These are phyloP conservation scores for Pelargonium nanum DNA, from an alignment of 345 rosid genomes.

Conservation along the genomic window DNA sequence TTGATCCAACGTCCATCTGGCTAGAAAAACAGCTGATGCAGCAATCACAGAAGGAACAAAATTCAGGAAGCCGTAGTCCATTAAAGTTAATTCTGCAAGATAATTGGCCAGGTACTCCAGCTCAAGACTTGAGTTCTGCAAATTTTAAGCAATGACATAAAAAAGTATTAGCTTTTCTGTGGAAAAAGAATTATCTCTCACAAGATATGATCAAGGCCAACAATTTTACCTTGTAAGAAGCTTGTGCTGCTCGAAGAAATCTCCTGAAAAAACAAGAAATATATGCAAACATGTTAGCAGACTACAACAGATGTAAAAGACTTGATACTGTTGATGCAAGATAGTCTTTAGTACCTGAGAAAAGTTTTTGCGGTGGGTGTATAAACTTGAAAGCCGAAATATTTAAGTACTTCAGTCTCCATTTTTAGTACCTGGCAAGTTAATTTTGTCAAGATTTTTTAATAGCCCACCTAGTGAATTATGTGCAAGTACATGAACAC, in stretches of 20 bases:
- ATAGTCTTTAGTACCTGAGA: slow-evolving; percentile 42
- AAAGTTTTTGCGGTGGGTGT: slow-evolving; percentile 74
- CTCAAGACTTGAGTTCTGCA: slow-evolving; percentile 68
- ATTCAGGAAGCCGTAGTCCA: slow-evolving; percentile 49
- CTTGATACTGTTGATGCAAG: not conserved
- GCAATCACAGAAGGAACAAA: slow-evolving; percentile 73
- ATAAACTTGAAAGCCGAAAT: slow-evolving; percentile 56
- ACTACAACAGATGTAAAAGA: not conserved
- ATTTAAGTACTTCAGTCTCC: slow-evolving; percentile 62
- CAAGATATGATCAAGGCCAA: not conserved
- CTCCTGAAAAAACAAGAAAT: slow-evolving; percentile 42
- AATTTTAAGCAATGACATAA: slow-evolving; percentile 1
- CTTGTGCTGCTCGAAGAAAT: slow-evolving; percentile 80
- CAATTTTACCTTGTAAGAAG: slow-evolving; percentile 44
- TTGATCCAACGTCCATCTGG: slow-evolving; percentile 82
- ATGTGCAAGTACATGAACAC: not conserved
- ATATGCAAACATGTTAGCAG: not conserved
- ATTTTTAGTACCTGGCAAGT: slow-evolving; percentile 51
- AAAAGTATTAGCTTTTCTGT: not conserved
- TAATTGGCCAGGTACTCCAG: slow-evolving; percentile 69
- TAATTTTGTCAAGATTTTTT: slow-evolving; percentile 6
- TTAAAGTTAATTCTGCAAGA: slow-evolving; percentile 67
- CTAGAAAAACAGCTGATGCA: slow-evolving; percentile 87
- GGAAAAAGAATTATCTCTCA: not conserved
- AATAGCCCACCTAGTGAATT: not conserved